A percentile compares a stretch with the other conserved stretches of the same genome.
These are phyloP conservation scores for Thyridium curvatum DNA, from an alignment of 2,329 filamentous ascomycete species.

Conservation along the genomic window DNA sequence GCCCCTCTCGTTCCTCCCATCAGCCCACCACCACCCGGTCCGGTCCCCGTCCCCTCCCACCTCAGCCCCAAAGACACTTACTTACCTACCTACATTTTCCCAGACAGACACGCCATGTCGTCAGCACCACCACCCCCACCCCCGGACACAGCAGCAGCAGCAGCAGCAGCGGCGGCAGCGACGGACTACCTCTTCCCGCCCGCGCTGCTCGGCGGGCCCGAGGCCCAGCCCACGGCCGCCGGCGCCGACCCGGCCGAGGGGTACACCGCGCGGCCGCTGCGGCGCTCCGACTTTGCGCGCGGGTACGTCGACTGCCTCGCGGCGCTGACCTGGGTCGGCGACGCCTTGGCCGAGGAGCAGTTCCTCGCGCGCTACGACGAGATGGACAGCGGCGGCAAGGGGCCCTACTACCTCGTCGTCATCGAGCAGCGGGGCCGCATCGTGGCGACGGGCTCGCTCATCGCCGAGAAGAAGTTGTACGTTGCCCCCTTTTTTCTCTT, in stretches of 20 bases:
- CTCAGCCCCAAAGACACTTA: no score
- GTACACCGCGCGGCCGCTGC: constrained; percentile 66
- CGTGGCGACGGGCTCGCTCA: constrained; percentile 68
- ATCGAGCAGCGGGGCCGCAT: constrained; percentile 58
- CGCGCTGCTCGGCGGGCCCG: no score
- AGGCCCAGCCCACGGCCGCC: no score
- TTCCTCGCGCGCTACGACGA: constrained; percentile 67
- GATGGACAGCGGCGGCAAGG: constrained; percentile 25
- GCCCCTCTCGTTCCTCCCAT: no score
- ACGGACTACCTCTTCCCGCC: no score
- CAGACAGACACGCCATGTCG: no score
- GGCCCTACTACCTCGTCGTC: constrained; percentile 65
- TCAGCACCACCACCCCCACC: no score
- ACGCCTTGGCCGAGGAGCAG: constrained; percentile 52
- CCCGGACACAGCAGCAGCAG: no score
- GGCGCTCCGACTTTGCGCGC: constrained; percentile 58
- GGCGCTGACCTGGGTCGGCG: constrained; percentile 71
- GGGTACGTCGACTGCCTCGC: constrained; percentile 72
- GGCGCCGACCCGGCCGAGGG: constrained; percentile 46
- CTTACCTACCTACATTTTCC: no score
- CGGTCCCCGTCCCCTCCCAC: no score
- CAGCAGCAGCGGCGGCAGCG: no score
- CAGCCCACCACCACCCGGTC: no score
- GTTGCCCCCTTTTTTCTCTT: constrained; percentile 14
- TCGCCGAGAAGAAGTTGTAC: constrained; percentile 75